Evolutionary conservation across 176 grass and related monocot species (phyloP).

Genomic region (Secale cereale): DNA sequence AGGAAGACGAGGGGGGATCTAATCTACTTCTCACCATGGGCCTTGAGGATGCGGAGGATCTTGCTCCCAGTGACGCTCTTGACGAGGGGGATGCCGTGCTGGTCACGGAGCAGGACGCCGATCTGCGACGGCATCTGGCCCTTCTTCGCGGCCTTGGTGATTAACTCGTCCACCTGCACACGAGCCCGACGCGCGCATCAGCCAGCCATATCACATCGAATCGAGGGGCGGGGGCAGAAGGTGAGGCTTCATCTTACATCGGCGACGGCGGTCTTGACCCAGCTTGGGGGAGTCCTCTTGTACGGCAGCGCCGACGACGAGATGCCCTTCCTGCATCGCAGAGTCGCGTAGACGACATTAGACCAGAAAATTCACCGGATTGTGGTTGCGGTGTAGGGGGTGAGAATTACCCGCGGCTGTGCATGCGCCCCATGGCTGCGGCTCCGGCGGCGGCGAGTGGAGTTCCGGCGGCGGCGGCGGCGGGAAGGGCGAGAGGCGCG

Average conservation of each 20-base stretch:
- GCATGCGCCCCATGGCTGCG: constrained; percentile 73
- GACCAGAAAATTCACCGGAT: neutral
- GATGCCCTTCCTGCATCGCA: constrained; percentile 72
- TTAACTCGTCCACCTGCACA: constrained; percentile 58
- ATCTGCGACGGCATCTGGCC: constrained; percentile 78
- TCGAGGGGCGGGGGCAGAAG: neutral
- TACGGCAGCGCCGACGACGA: constrained; percentile 84
- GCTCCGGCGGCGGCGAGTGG: neutral
- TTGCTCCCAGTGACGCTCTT: constrained; percentile 84
- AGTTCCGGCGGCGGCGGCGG: constrained; percentile 12
- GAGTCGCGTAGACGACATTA: constrained; percentile 17
- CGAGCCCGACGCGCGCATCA: neutral
- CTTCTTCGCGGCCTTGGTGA: constrained; percentile 78
- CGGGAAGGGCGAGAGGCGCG: constrained; percentile 27
- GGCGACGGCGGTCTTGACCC: constrained; percentile 68
- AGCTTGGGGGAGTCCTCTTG: constrained; percentile 77
- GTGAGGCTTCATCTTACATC: constrained; percentile 37
- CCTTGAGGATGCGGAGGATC: constrained; percentile 93
- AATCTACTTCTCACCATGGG: constrained; percentile 45
- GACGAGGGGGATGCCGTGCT: constrained; percentile 74
- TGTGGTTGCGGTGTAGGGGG: neutral
- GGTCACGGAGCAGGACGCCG: constrained; percentile 72
- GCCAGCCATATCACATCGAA: neutral
- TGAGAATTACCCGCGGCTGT: constrained; percentile 54
- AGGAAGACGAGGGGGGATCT: neutral